Evolutionary conservation across 2,329 filamentous ascomycete species (phyloP), one percentile per base, ranked within the genome.

Genomic region (Fusarium staphyleae): DNA sequence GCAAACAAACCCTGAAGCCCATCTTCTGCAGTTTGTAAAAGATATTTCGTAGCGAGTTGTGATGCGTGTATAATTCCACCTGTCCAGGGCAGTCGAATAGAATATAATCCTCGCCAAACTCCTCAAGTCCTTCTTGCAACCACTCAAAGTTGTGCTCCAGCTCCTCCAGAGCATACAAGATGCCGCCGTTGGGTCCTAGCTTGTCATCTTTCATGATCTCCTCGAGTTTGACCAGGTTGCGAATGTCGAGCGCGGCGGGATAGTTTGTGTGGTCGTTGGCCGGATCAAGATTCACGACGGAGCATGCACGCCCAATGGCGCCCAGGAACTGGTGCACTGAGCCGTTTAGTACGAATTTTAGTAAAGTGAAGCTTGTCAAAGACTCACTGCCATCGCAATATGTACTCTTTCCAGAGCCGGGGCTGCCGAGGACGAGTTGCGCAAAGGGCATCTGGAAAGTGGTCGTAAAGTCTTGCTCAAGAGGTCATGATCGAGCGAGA

Each of bases 51-150:
- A 99, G 77, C 12, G 92, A 96, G 50, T 87, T 87, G 76, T 99
- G 95, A 71, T 98, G 95, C 37, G 93, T 98, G 70, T 97, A 98
- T 5, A 99, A 83, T 75, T 99, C 95, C 41, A 98, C 93, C 73
- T 99, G 95, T 1, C 95, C 95, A 0, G 95, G 95, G 63, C 95
- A 98, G 76, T 99, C 95, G 61, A 99, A 97, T 10, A 99, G 75
- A 50, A 99, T 77, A 69, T 98, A 99, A 66, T 98, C 93, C 61
- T 97, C 91, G 76, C 84, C 88, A 33, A 96, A 80, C 68, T 88
- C 84, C 64, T 89, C 89, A 63, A 99, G 72, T 3, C 90, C 88
- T 44, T 90, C 82, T 68, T 93, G 89, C 12, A 99, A 76, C 92
- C 93, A 99, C 62, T 96, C 92, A 60, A 93, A 86, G 71, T 98